These are phyloP conservation scores for Leptographium procerum DNA, from an alignment of 2,329 filamentous ascomycete genomes.

Conservation along the genomic window DNA sequence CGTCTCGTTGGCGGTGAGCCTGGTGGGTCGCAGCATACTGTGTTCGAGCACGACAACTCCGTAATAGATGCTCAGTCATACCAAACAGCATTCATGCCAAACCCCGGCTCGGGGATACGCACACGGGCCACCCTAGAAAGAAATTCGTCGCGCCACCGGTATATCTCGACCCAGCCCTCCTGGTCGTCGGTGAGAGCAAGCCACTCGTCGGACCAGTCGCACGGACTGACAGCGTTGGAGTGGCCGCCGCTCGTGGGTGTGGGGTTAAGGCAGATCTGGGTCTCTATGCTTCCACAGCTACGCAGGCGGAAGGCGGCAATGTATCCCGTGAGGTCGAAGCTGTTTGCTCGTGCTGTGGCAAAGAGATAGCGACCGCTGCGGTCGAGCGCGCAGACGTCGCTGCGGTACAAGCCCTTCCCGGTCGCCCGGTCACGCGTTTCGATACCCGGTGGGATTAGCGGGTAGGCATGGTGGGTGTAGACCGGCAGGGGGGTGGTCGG, in stretches of 20 bases:
- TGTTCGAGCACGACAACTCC: no score
- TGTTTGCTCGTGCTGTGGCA: constrained; percentile 72
- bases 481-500: constrained; percentile 60
- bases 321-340: constrained; percentile 66
- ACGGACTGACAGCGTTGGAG: constrained; percentile 77
- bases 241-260: constrained; percentile 82
- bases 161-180: constrained; percentile 78
- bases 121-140: constrained; percentile 65
- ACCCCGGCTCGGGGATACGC: constrained; percentile 75
- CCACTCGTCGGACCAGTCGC: constrained; percentile 79
- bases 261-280: constrained; percentile 69
- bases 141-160: constrained; percentile 75
- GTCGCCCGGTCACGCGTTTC: constrained; percentile 28
- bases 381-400: constrained; percentile 69
- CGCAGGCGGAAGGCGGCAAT: constrained; percentile 67
- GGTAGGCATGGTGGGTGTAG: constrained; percentile 66
- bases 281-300: constrained; percentile 58
- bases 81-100: constrained; percentile 96
- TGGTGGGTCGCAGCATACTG: neutral
- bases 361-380: constrained; percentile 65
- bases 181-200: constrained; percentile 83
- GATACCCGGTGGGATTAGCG: constrained; percentile 67
- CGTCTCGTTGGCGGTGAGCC: neutral
- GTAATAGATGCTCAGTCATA: constrained; percentile 49
- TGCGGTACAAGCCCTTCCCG: constrained; percentile 57